Evolutionary conservation across 148 eudicot genomes (phyloP).

Genomic region (Polygonum aviculare): DNA sequence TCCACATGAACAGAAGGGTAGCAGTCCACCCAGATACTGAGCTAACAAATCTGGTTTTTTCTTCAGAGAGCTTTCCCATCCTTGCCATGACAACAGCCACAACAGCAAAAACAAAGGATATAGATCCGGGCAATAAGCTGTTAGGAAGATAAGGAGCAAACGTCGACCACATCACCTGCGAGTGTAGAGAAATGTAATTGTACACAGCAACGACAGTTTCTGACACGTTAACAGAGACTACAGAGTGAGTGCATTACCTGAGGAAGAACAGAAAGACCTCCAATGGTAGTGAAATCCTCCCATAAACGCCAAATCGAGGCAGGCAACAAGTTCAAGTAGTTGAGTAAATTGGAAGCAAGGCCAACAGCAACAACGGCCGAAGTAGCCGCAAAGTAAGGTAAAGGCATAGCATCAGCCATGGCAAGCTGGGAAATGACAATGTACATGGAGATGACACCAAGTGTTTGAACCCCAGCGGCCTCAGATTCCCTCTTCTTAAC

Average conservation of each 20-base stretch:
- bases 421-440: conserved; percentile 75
- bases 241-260: conserved; percentile 37
- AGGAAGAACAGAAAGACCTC: conserved; percentile 84
- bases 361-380: conserved; percentile 62
- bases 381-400: conserved; percentile 41
- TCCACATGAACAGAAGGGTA: conserved; percentile 99
- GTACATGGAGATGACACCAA: conserved; percentile 74
- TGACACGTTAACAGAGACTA: not conserved
- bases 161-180: conserved; percentile 97
- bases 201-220: not conserved
- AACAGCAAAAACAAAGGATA: conserved; percentile 50
- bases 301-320: conserved; percentile 59
- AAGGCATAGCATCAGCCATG: conserved; percentile 89
- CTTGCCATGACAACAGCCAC: conserved; percentile 70
- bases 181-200: not conserved
- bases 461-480: conserved; percentile 70
- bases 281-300: conserved; percentile 92
- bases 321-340: conserved; percentile 62
- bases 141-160: conserved; percentile 79
- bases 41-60: conserved; percentile 57
- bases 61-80: conserved; percentile 68
- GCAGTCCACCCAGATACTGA: conserved; percentile 94
- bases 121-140: conserved; percentile 65
- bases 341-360: conserved; percentile 61
- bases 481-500: conserved; percentile 87